Percentiles rank a stretch among this genome's conserved stretches.
Conservation (phyloP, 1,139 yeast species). For the Blastobotrys niveus region DNA sequence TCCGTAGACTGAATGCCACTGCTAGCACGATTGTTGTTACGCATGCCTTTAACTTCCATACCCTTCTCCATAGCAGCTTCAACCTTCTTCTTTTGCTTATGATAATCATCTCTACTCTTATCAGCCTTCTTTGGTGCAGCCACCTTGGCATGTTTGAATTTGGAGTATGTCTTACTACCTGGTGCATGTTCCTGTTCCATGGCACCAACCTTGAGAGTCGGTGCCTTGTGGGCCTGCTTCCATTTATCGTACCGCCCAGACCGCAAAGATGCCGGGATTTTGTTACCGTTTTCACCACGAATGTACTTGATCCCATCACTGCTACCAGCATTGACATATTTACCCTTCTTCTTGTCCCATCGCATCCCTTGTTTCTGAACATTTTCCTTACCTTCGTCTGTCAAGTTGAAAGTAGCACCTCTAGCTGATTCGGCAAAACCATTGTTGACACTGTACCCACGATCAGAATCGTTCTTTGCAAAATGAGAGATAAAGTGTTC, state of each 20-base stretch:
- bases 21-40: slow-evolving; percentile 26
- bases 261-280: slow-evolving; percentile 84
- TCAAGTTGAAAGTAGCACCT: slow-evolving; percentile 78
- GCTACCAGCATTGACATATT: slow-evolving; percentile 75
- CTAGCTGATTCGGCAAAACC: slow-evolving; percentile 77
- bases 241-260: slow-evolving; percentile 91
- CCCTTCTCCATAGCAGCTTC: slow-evolving; percentile 78
- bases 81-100: slow-evolving; percentile 76
- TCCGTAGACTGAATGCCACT: slow-evolving; percentile 63
- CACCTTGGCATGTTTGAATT: slow-evolving; percentile 67
- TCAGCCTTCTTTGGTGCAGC: slow-evolving; percentile 76
- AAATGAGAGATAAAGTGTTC: slow-evolving; percentile 80
- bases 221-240: slow-evolving; percentile 66
- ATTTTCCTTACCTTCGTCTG: slow-evolving; percentile 54
- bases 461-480: slow-evolving; percentile 83
- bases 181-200: slow-evolving; percentile 40
- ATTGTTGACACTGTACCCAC: slow-evolving; percentile 51
- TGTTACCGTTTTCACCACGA: slow-evolving; percentile 91
- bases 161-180: slow-evolving; percentile 21
- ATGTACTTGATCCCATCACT: slow-evolving; percentile 65
- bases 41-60: slow-evolving; percentile 57
- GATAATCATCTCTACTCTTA: slow-evolving; percentile 80
- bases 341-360: slow-evolving; percentile 95
- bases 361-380: slow-evolving; percentile 66
- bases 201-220: slow-evolving; percentile 48